Evolutionary conservation across 1,284 basidiomycete species (phyloP), one percentile per base, ranked within the genome.

Genomic region (Erythrobasidium hasegawianum): DNA sequence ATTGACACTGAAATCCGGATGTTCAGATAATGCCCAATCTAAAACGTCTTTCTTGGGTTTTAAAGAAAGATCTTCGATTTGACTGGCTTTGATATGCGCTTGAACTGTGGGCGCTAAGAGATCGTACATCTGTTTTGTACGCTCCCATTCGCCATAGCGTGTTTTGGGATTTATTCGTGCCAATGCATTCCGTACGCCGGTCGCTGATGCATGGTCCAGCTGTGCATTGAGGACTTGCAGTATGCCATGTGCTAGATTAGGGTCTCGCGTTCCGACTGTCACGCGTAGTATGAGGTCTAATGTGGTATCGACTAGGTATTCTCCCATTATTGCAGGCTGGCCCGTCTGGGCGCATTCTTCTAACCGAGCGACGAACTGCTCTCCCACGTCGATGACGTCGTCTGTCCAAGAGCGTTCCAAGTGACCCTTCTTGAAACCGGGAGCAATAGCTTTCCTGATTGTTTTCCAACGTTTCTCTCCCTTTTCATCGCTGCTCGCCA

Each of bases 401-500:
- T 57, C 45, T 11, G 62, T 65, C 62, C 62, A 65, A 2, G 54
- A 57, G 7, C 62, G 40, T 27, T 65, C 62, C 8, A 65, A 45
- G 40, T 65, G 62, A 10, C 62, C 62, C 56, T 65, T 65, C 62
- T 65, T 65, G 47, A 65, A 65, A 9, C 62, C 62, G 10, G 62
- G 62, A 14, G 62, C 62, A 33, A 65, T 65, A 8, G 62, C 55
- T 56, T 52, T 57, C 43, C 62, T 47, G 10, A 65, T 55, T 13
- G 62, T 65, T 22, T 49, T 65, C 62, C 62, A 65, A 40, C 58
- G 40, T 14, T 50, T 29, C 47, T 65, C 55, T n/a, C 62, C 62
- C 56, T 58, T 57, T 18, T 65, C 62, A 53, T 65, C 62, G 10
- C 62, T 45, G 18, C 55, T 56, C 22, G 62, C 62, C 27, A 65